Conservation (phyloP, 495 filamentous ascomycete genomes). For the Podospora bellae-mahoneyi region DNA sequence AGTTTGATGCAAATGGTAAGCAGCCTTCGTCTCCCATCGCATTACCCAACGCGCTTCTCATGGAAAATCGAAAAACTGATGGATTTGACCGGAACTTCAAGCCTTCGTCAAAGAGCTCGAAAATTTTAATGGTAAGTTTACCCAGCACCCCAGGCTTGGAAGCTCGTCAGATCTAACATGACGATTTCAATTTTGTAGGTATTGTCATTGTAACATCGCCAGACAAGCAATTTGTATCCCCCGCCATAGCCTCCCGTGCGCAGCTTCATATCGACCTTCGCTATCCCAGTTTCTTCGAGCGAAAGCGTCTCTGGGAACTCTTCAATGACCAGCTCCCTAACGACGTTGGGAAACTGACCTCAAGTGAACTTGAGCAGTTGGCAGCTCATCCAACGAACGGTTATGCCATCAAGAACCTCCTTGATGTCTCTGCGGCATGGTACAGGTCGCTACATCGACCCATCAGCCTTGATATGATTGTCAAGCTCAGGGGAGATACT, state of each 20-base stretch:
- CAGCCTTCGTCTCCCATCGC: neutral
- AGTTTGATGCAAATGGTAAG: neutral
- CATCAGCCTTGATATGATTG: neutral
- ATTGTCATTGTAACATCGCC: neutral
- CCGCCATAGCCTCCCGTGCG: neutral
- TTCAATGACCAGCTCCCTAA: neutral
- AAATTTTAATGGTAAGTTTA: neutral
- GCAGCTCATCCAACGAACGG: neutral
- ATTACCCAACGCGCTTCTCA: neutral
- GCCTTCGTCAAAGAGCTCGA: neutral
- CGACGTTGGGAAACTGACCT: neutral
- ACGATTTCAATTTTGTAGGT: neutral
- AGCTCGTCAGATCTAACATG: neutral
- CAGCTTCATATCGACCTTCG: neutral
- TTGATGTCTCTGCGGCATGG: neutral
- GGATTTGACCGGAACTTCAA: neutral
- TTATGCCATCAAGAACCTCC: neutral
- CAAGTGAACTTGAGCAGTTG: neutral
- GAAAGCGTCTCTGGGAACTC: neutral
- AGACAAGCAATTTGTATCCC: neutral
- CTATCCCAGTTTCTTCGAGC: neutral
- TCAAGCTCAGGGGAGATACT: neutral
- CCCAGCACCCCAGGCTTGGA: neutral
- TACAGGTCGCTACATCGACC: neutral
- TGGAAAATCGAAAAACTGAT: neutral